Conservation (phyloP, 1,139 yeast species). For the Sugiyamaella novakii region DNA sequence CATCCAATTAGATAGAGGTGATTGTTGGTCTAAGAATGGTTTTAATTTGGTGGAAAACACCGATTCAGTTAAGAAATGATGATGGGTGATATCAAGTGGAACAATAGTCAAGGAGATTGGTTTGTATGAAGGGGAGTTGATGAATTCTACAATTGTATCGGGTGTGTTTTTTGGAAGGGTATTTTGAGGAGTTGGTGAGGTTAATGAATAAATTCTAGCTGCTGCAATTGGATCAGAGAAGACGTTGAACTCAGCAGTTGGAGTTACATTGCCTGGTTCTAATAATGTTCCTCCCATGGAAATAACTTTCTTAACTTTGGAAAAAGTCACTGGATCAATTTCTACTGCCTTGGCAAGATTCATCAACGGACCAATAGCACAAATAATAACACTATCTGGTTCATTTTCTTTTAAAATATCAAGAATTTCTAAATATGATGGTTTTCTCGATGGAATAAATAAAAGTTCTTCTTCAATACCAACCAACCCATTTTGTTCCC, state of each 20-base stretch:
- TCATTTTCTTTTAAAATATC: constrained; percentile 42
- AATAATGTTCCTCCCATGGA: constrained; percentile 47
- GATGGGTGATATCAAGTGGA: constrained; percentile 46
- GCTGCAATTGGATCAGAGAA: constrained; percentile 48
- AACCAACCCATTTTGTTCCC: constrained; percentile 12
- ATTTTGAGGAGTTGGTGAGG: constrained; percentile 37
- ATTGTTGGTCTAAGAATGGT: constrained; percentile 27
- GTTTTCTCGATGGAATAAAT: constrained; percentile 37
- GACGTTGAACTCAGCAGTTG: constrained; percentile 48
- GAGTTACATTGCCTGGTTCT: constrained; percentile 46
- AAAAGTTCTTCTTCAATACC: constrained; percentile 30
- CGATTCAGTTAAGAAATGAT: constrained; percentile 36
- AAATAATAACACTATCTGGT: constrained; percentile 42
- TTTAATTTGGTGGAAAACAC: constrained; percentile 29
- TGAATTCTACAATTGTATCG: constrained; percentile 6
- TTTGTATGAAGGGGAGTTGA: constrained; percentile 3
- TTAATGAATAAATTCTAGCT: constrained; percentile 43
- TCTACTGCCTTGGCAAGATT: constrained; percentile 48
- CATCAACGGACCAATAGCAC: constrained; percentile 48
- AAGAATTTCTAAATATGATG: constrained; percentile 43
- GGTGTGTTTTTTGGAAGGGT: constrained; percentile 36
- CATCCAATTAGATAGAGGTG: constrained; percentile 44
- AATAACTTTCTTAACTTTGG: constrained; percentile 43
- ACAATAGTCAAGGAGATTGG: constrained; percentile 41
- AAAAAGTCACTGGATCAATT: constrained; percentile 42